phyloP scores from a whole-genome alignment of 768 basidiomycete species.

The Pholiota microspora region DNA sequence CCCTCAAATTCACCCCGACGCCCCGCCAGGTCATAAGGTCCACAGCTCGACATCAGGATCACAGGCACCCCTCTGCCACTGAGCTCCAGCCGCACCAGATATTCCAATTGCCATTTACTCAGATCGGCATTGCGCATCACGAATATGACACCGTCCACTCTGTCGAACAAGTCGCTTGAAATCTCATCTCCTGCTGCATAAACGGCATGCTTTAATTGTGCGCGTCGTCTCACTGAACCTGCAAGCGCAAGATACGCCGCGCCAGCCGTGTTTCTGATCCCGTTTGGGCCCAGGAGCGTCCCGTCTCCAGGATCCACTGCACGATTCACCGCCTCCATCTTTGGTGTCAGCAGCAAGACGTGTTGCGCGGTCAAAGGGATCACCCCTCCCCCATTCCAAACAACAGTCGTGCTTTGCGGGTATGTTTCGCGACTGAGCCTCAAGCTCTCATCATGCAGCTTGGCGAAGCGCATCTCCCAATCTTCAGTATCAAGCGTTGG shows the following conservation, averaged over 20 bases:
- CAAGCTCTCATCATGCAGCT: conserved; percentile 37
- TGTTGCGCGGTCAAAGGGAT: conserved; percentile 32
- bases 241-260: conserved; percentile 54
- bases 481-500: conserved; percentile 30
- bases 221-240: conserved; percentile 30
- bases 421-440: conserved; percentile 49
- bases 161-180: conserved; percentile 9
- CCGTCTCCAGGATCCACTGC: conserved; percentile 60
- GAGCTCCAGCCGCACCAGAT: conserved; percentile 36
- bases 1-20: conserved; percentile 19
- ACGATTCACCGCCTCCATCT: conserved; percentile 53
- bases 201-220: conserved; percentile 41
- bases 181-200: conserved; percentile 29
- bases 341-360: conserved; percentile 54
- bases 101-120: conserved; percentile 42
- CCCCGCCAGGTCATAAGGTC: conserved; percentile 59
- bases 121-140: conserved; percentile 57
- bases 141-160: conserved; percentile 42
- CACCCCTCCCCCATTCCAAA: conserved; percentile 36
- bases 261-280: conserved; percentile 55
- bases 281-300: conserved; percentile 37
- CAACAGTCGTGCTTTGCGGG: conserved; percentile 40
- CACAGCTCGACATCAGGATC: conserved; percentile 57
- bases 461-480: conserved; percentile 27
- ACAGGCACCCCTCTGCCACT: conserved; percentile 28